Evolutionary conservation across 1,284 basidiomycete genomes (phyloP).

Genomic region (Fistulina hepatica): DNA sequence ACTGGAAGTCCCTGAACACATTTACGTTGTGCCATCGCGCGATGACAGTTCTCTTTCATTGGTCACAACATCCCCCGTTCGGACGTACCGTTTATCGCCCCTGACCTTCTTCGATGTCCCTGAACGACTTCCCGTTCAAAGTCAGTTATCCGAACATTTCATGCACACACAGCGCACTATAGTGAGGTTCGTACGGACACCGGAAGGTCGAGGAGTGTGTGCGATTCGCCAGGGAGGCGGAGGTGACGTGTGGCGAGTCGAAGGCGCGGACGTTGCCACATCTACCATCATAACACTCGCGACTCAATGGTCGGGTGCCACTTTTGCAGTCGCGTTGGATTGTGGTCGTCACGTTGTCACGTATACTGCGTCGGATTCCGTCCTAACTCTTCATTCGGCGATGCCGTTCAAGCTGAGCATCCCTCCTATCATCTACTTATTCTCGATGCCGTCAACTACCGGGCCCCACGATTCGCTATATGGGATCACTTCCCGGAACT

Average conservation of each 20-base stretch:
- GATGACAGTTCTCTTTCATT: constrained; percentile 39
- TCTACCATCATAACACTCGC: too few relatives aligned
- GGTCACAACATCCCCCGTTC: constrained; percentile 48
- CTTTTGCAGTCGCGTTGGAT: constrained; percentile 57
- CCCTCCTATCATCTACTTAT: constrained; percentile 45
- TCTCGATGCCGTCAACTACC: constrained; percentile 46
- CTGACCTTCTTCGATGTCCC: too few relatives aligned
- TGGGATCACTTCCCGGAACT: constrained; percentile 45
- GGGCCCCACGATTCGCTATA: constrained; percentile 41
- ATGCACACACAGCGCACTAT: constrained; percentile 31
- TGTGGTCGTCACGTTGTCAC: constrained; percentile 39
- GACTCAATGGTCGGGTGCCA: constrained; percentile 40
- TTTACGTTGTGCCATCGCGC: constrained; percentile 44
- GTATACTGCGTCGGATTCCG: constrained; percentile 32
- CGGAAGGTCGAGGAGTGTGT: constrained; percentile 63
- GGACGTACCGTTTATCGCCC: constrained; percentile 44
- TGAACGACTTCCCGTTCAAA: too few relatives aligned
- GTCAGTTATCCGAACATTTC: background rate
- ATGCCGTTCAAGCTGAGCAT: constrained; percentile 29
- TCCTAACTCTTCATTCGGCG: constrained; percentile 37
- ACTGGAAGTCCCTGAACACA: constrained; percentile 33
- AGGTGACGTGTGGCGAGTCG: constrained; percentile 54
- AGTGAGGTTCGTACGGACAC: constrained; percentile 56
- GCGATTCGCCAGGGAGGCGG: constrained; percentile 41
- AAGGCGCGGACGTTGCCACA: too few relatives aligned